Conservation (phyloP, 2,329 filamentous ascomycete species). For the Ceratocystis ficicola region DNA sequence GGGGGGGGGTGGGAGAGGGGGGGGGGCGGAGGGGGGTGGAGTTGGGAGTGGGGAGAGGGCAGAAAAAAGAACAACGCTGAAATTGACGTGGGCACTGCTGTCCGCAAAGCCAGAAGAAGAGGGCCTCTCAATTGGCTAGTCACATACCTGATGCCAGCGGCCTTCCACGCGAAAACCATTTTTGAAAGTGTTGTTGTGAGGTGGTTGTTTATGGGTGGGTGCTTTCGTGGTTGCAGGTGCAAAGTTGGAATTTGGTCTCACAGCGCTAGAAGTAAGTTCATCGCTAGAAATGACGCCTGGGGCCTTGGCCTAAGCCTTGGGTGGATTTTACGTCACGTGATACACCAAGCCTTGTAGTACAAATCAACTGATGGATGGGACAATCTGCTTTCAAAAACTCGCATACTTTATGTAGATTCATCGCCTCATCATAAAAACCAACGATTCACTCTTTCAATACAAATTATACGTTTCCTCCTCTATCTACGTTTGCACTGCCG, state of each 20-base stretch:
- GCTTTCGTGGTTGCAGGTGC: slow-evolving; percentile 11
- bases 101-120: slow-evolving; percentile 61
- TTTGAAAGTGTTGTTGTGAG: slow-evolving; percentile 38
- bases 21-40: not conserved
- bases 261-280: slow-evolving; percentile 14
- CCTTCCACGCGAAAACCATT: slow-evolving; percentile 98
- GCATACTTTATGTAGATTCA: too few relatives aligned
- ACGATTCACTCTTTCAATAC: not conserved
- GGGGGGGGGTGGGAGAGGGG: too few relatives aligned
- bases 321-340: not conserved
- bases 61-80: slow-evolving; percentile 19
- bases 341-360: not conserved
- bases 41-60: too few relatives aligned
- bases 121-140: slow-evolving; percentile 20
- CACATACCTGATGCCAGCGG: slow-evolving; percentile 86
- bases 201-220: slow-evolving; percentile 23
- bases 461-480: not conserved
- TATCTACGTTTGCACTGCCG: not conserved
- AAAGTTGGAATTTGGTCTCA: slow-evolving; percentile 4
- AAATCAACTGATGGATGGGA: not conserved
- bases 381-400: not conserved
- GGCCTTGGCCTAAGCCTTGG: not conserved
- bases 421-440: not conserved
- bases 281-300: slow-evolving; percentile 17
- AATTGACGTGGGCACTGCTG: slow-evolving; percentile 56